Conservation (phyloP, 495 filamentous ascomycete genomes). For the Annulohypoxylon nitens region DNA sequence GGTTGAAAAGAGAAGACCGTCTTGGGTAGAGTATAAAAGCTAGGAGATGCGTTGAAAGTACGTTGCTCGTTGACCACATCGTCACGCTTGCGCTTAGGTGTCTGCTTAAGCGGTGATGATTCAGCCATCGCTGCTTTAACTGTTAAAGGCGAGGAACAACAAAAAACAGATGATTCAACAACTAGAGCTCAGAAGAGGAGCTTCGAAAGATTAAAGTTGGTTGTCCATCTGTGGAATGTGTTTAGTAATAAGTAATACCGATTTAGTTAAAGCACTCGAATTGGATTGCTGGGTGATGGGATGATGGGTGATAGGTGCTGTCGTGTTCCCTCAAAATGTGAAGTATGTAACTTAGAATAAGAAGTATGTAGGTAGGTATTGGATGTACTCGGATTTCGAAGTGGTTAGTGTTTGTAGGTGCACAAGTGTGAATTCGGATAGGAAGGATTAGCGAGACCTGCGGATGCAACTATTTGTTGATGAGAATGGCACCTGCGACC, state of each 20-base stretch:
- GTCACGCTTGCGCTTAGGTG: constrained; percentile 65
- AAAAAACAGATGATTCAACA: not conserved
- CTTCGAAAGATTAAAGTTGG: constrained; percentile 29
- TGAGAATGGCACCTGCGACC: constrained; percentile 30
- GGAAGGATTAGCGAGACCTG: constrained; percentile 29
- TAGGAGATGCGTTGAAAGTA: constrained; percentile 36
- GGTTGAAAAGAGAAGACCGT: constrained; percentile 56
- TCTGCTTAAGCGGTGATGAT: constrained; percentile 46
- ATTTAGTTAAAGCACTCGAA: constrained; percentile 11
- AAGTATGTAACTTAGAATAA: not conserved
- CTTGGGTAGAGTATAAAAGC: constrained; percentile 28
- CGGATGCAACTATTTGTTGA: constrained; percentile 9
- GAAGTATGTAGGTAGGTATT: not conserved
- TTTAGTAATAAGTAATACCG: constrained; percentile 3
- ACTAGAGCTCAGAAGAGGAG: not conserved
- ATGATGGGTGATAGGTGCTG: not conserved
- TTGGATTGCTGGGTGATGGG: not conserved
- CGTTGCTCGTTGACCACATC: constrained; percentile 47
- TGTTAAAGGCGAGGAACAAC: not conserved
- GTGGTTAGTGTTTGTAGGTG: not conserved
- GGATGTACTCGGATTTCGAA: not conserved
- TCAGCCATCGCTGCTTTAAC: constrained; percentile 43
- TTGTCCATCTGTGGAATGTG: constrained; percentile 24
- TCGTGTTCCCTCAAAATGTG: not conserved
- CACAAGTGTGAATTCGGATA: constrained; percentile 12